Conservation (phyloP, 2,329 filamentous ascomycete genomes). For the Cercospora sp. region DNA sequence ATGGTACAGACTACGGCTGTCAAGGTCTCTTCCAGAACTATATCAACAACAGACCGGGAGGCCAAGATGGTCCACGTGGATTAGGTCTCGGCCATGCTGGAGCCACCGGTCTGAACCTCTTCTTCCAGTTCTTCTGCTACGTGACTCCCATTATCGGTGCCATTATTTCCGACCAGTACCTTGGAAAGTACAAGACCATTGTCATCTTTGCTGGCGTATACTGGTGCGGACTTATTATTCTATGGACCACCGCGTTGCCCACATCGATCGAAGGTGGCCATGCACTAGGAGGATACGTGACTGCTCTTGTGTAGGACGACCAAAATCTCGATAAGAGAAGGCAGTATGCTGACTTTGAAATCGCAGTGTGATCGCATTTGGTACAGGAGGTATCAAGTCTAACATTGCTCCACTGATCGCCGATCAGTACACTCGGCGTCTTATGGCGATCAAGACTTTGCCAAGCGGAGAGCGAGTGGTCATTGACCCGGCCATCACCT, state of each 20-base stretch:
- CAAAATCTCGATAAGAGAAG: not conserved
- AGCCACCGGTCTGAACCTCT: conserved; percentile 40
- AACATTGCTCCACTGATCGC: conserved; percentile 62
- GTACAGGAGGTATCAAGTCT: conserved; percentile 78
- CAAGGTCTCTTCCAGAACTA: conserved; percentile 54
- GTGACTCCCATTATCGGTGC: conserved; percentile 50
- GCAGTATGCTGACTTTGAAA: not conserved
- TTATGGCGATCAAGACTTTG: conserved; percentile 43
- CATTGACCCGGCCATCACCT: conserved; percentile 50
- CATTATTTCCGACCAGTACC: conserved; percentile 64
- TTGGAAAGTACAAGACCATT: conserved; percentile 70
- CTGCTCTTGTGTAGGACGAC: conserved; percentile 53
- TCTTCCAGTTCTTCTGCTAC: conserved; percentile 54
- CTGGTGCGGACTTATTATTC: conserved; percentile 65
- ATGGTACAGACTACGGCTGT: conserved; percentile 34
- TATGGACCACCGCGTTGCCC: conserved; percentile 66
- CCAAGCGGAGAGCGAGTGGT: conserved; percentile 47
- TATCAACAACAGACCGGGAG: conserved; percentile 46
- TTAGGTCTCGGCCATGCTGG: conserved; percentile 45
- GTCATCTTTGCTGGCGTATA: conserved; percentile 64
- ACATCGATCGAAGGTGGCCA: conserved; percentile 60
- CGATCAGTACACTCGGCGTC: conserved; percentile 49
- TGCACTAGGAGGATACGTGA: conserved; percentile 63
- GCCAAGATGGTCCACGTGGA: conserved; percentile 43
- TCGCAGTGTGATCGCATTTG: conserved; percentile 63